Conservation (phyloP, 768 basidiomycete genomes). For the Russula sp. region DNA sequence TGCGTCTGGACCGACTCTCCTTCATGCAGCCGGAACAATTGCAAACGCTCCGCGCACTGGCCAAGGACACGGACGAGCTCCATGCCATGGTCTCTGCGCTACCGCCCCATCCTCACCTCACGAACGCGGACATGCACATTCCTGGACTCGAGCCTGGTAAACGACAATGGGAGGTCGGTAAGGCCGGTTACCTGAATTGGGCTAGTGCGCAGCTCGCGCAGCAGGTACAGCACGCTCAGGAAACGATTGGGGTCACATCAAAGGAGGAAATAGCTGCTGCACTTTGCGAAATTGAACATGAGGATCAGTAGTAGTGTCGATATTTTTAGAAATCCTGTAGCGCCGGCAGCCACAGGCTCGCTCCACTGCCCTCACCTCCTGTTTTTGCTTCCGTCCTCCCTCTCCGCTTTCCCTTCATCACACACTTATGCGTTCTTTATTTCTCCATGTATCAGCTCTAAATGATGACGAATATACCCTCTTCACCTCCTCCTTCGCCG, state of each 20-base stretch:
- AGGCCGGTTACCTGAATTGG: slow-evolving; percentile 77
- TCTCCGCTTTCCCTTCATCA: background rate
- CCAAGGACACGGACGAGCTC: slow-evolving; percentile 45
- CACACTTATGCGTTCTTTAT: slow-evolving; percentile 52
- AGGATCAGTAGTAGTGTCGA: too few species aligned
- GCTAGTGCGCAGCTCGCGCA: slow-evolving; percentile 55
- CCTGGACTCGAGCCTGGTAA: slow-evolving; percentile 56
- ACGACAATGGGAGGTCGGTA: slow-evolving; percentile 73
- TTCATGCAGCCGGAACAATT: slow-evolving; percentile 46
- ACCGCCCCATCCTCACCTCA: slow-evolving; percentile 37
- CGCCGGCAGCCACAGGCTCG: background rate
- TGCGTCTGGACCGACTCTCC: slow-evolving; percentile 43
- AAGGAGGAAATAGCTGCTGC: slow-evolving; percentile 14
- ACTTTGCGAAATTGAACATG: slow-evolving; percentile 2
- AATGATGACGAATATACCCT: slow-evolving; percentile 67
- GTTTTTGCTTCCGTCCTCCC: background rate
- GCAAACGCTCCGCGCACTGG: slow-evolving; percentile 41
- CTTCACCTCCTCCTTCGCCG: slow-evolving; percentile 60
- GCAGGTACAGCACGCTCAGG: slow-evolving; percentile 31
- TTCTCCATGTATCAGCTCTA: slow-evolving; percentile 72
- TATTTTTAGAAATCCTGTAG: too few species aligned
- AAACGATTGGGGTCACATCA: background rate
- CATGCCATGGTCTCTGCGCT: slow-evolving; percentile 50
- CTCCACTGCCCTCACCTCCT: background rate
- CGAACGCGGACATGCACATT: slow-evolving; percentile 11